Percentiles rank a stretch among this genome's conserved stretches.
Conservation (phyloP, 192 early-diverging fungal genomes). For the Obelidium mucronatum region DNA sequence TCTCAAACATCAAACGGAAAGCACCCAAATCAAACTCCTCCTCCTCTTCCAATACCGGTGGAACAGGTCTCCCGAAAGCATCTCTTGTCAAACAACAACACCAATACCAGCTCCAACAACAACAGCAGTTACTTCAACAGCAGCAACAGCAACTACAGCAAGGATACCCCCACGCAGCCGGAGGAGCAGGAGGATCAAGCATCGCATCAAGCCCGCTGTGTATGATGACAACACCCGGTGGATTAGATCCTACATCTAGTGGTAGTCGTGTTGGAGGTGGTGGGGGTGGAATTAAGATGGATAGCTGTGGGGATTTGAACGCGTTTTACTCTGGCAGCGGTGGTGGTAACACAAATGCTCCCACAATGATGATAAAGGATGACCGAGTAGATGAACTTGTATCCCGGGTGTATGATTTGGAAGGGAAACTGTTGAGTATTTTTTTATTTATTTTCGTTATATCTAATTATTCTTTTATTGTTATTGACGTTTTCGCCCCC, state of each 20-base stretch:
- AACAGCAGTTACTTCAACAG: neutral
- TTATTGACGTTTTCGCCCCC: neutral
- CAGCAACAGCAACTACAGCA: neutral
- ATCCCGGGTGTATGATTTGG: conserved; percentile 35
- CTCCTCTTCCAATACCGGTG: neutral
- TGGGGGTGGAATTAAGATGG: too few relatives aligned
- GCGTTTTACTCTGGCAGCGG: neutral
- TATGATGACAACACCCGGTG: neutral
- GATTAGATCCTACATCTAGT: neutral
- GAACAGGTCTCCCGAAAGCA: too few relatives aligned
- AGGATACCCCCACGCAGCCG: neutral
- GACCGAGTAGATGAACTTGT: conserved; percentile 29
- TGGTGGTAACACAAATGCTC: neutral
- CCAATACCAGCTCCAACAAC: neutral
- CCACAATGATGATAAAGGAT: conserved; percentile 3
- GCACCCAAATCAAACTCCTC: conserved; percentile 44
- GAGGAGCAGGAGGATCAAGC: neutral
- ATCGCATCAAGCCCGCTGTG: conserved; percentile 12
- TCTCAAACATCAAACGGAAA: conserved; percentile 51
- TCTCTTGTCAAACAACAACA: conserved; percentile 5
- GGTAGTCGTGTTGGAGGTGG: too few relatives aligned
- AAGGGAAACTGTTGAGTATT: conserved; percentile 41
- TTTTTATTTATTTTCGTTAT: conserved; percentile 15
- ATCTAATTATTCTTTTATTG: conserved; percentile 15
- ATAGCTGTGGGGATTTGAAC: conserved; percentile 4